These are phyloP conservation scores for Camellia sinensis DNA, from an alignment of 148 eudicot species.

Conservation along the genomic window DNA sequence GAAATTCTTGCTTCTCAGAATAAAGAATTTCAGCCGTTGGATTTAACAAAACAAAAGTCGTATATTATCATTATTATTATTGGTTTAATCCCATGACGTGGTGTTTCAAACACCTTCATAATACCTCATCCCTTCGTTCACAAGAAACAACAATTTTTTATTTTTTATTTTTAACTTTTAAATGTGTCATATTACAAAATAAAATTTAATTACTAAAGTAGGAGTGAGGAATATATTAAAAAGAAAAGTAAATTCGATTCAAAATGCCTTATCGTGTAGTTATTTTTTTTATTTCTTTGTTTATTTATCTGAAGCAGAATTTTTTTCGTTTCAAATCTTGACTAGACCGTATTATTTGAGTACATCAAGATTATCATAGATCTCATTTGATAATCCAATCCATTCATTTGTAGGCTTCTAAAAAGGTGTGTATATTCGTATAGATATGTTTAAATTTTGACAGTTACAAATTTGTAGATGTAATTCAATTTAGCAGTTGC, in stretches of 20 bases:
- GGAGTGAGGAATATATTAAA: slow-evolving; percentile 18
- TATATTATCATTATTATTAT: slow-evolving; percentile 9
- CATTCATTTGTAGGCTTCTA: too few relatives aligned
- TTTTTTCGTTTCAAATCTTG: background rate
- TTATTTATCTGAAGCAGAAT: background rate
- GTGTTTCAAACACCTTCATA: background rate
- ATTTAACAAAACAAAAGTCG: slow-evolving; percentile 8
- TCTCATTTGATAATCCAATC: too few relatives aligned
- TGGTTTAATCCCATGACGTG: background rate
- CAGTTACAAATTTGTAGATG: too few relatives aligned
- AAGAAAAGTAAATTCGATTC: slow-evolving; percentile 22
- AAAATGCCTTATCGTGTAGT: slow-evolving; percentile 6
- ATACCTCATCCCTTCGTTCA: slow-evolving; percentile 23
- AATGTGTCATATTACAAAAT: background rate
- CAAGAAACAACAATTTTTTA: slow-evolving; percentile 19
- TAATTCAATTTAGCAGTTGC: too few relatives aligned
- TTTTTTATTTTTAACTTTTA: too few relatives aligned
- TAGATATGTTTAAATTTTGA: too few relatives aligned
- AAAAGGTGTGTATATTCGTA: too few relatives aligned
- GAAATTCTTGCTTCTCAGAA: slow-evolving; percentile 9
- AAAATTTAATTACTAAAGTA: slow-evolving; percentile 17
- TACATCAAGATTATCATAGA: too few relatives aligned
- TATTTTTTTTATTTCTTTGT: background rate
- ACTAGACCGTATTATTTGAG: slow-evolving; percentile 7
- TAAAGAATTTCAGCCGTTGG: slow-evolving; percentile 18